phyloP scores from a whole-genome alignment of 2,329 filamentous ascomycete genomes.

The Aspergillus ochraceus region DNA sequence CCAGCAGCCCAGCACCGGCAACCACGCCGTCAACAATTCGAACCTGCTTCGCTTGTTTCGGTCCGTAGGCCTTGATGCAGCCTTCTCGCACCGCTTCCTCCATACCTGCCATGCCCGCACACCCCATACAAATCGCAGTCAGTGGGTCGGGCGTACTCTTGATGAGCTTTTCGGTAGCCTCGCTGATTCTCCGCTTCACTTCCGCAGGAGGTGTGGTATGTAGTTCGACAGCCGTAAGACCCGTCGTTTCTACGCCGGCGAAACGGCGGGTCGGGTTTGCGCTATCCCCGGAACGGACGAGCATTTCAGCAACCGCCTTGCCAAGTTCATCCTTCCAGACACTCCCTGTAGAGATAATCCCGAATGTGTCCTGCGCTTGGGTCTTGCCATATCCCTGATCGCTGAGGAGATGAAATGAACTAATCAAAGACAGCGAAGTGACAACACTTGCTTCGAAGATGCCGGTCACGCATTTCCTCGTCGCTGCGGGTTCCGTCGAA shows the following conservation, averaged over 20 bases:
- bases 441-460: slow-evolving; percentile 85
- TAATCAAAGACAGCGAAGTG: slow-evolving; percentile 58
- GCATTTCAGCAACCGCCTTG: slow-evolving; percentile 62
- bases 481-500: slow-evolving; percentile 21
- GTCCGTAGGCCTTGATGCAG: slow-evolving; percentile 64
- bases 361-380: slow-evolving; percentile 59
- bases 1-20: slow-evolving; percentile 38
- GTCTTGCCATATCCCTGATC: slow-evolving; percentile 28
- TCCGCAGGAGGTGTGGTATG: slow-evolving; percentile 67
- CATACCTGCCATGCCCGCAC: slow-evolving; percentile 87
- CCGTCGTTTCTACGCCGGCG: slow-evolving; percentile 78
- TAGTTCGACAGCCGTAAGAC: slow-evolving; percentile 75
- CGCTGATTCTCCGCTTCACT: slow-evolving; percentile 65
- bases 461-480: slow-evolving; percentile 64
- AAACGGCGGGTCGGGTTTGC: slow-evolving; percentile 55
- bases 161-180: slow-evolving; percentile 69
- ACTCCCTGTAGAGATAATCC: slow-evolving; percentile 83
- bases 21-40: slow-evolving; percentile 71
- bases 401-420: slow-evolving; percentile 36
- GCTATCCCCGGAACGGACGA: slow-evolving; percentile 52
- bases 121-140: slow-evolving; percentile 76
- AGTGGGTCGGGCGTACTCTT: slow-evolving; percentile 51
- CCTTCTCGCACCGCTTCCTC: slow-evolving; percentile 72
- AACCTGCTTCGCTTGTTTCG: slow-evolving; percentile 58
- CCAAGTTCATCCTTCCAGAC: slow-evolving; percentile 77